phyloP scores from a whole-genome alignment of 2,329 filamentous ascomycete species.

The Epicoccum sorghinum region DNA sequence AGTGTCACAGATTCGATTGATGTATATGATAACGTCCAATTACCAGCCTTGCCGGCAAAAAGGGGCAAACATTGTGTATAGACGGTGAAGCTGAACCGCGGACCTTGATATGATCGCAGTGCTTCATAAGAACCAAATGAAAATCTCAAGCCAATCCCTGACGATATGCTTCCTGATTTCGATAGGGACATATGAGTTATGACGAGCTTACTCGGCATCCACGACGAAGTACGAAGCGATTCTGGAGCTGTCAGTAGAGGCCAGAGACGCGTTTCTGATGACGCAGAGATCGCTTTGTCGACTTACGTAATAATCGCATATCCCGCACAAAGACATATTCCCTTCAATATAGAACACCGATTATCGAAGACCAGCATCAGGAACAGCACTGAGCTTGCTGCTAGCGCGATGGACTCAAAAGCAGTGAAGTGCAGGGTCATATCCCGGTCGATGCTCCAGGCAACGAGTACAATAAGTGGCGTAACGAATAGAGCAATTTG shows the following conservation, averaged over 20 bases:
- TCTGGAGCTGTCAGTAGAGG: neutral
- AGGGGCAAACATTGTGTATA: no score
- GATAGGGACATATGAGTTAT: no score
- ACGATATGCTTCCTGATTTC: no score
- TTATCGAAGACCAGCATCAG: constrained; percentile 17
- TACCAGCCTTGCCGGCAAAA: no score
- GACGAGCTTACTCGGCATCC: no score
- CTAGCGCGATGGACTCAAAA: constrained; percentile 72
- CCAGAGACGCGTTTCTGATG: no score
- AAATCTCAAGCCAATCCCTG: no score
- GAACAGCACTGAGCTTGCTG: constrained; percentile 18
- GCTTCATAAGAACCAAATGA: no score
- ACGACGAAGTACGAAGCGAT: constrained; percentile 9
- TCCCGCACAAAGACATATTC: constrained; percentile 13
- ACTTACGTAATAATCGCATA: constrained; percentile 22
- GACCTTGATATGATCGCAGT: no score
- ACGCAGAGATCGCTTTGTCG: neutral
- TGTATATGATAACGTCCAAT: no score
- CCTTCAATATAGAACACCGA: constrained; percentile 18
- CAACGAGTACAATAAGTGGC: constrained; percentile 63
- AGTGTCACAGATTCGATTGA: no score
- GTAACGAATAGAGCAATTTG: constrained; percentile 65
- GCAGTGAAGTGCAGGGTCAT: constrained; percentile 80
- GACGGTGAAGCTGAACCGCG: no score
- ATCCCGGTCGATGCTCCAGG: constrained; percentile 61